phyloP scores from a whole-genome alignment of 73 alveolate species.

The Paramecium primaurelia region DNA sequence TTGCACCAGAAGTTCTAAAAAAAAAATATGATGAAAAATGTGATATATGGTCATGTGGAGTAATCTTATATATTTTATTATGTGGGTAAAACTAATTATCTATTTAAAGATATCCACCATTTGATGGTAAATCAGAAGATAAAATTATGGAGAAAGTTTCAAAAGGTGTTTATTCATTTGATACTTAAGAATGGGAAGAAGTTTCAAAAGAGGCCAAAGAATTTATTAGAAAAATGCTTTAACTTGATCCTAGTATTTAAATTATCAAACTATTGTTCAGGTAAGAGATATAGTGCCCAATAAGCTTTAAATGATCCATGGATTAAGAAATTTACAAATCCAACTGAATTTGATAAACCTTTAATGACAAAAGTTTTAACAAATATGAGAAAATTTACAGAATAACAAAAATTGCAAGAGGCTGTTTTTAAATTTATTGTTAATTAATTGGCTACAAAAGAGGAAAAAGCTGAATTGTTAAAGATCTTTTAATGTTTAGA shows the following conservation, averaged over 20 bases:
- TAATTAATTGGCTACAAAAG: conserved; percentile 65
- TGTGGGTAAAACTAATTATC: conserved; percentile 68
- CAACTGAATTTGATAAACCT: conserved; percentile 17
- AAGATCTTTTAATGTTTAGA: conserved; percentile 71
- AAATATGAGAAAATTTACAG: conserved; percentile 64
- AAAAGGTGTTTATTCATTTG: conserved; percentile 56
- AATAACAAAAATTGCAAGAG: conserved; percentile 67
- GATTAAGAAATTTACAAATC: conserved; percentile 55
- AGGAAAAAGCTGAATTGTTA: conserved; percentile 68
- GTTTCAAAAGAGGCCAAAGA: conserved; percentile 88
- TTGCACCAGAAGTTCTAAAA: conserved; percentile 87
- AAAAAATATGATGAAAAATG: conserved; percentile 82
- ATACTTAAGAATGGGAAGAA: conserved; percentile 69
- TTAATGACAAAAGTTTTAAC: conserved; percentile 53
- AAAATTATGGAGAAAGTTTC: conserved; percentile 74
- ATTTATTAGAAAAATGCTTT: conserved; percentile 73
- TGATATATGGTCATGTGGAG: conserved; percentile 97
- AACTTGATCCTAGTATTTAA: conserved; percentile 52
- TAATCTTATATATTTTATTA: conserved; percentile 87
- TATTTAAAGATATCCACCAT: conserved; percentile 81
- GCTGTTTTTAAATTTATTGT: conserved; percentile 74
- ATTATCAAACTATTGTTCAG: neutral
- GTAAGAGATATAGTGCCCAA: conserved; percentile 68
- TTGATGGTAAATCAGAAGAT: conserved; percentile 80
- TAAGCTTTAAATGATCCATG: conserved; percentile 76